Percentiles rank a stretch among this genome's conserved stretches.
phyloP scores from a whole-genome alignment of 2,329 filamentous ascomycete species.

The Rutstroemia sp. region DNA sequence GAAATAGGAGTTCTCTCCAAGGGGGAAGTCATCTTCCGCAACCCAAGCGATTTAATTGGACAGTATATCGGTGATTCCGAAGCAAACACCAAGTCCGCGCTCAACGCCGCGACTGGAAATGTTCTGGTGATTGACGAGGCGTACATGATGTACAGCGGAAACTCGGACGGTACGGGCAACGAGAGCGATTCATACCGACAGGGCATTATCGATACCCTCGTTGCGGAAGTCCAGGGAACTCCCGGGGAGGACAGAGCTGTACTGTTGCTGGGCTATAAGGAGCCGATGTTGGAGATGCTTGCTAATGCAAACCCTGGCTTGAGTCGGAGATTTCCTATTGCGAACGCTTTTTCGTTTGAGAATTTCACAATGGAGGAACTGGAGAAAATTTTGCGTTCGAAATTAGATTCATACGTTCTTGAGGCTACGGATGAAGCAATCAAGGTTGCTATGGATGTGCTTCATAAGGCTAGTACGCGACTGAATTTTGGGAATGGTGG shows the following conservation, averaged over 20 bases:
- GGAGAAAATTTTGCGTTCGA: conserved; percentile 40
- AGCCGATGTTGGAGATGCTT: conserved; percentile 50
- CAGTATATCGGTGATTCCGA: conserved; percentile 55
- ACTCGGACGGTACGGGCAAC: conserved; percentile 23
- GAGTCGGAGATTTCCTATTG: conserved; percentile 54
- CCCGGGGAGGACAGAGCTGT: conserved; percentile 67
- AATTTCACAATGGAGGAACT: conserved; percentile 56
- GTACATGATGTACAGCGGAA: conserved; percentile 39
- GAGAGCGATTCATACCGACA: conserved; percentile 51
- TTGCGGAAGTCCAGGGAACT: conserved; percentile 60
- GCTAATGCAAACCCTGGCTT: conserved; percentile 59
- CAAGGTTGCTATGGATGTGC: conserved; percentile 47
- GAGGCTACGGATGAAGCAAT: conserved; percentile 37
- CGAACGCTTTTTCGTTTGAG: conserved; percentile 58
- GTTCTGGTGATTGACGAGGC: conserved; percentile 53
- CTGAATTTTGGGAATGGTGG: conserved; percentile 65
- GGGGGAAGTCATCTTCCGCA: conserved; percentile 39
- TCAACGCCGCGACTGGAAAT: conserved; percentile 49
- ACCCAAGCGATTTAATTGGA: conserved; percentile 35
- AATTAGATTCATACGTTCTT: conserved; percentile 39
- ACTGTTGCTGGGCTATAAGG: conserved; percentile 57
- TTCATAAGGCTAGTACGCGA: conserved; percentile 52
- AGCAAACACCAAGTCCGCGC: conserved; percentile 61
- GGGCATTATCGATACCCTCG: conserved; percentile 66
- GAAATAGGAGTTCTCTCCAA: conserved; percentile 47